These are phyloP conservation scores for Cucumis hystrix DNA, from an alignment of 306 rosid species.

Conservation along the genomic window DNA sequence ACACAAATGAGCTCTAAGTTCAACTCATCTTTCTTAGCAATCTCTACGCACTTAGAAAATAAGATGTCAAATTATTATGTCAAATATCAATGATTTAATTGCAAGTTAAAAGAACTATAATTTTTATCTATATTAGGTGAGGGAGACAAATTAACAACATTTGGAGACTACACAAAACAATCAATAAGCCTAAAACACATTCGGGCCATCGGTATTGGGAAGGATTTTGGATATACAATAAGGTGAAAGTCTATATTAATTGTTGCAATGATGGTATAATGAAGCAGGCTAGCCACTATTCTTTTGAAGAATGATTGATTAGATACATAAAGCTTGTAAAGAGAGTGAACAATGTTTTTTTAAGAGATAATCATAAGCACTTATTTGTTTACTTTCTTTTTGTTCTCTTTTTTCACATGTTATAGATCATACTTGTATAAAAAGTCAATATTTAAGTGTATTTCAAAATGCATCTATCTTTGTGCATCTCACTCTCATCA, in stretches of 20 bases:
- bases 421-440: background rate
- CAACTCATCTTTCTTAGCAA: background rate
- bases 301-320: conserved; percentile 5
- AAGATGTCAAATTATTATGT: too few relatives aligned
- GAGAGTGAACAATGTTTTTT: background rate
- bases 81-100: too few relatives aligned
- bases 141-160: background rate
- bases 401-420: background rate
- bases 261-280: conserved; percentile 3
- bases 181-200: background rate
- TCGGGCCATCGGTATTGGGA: background rate
- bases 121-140: background rate
- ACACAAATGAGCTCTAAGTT: background rate
- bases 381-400: background rate
- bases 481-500: too few relatives aligned
- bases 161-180: background rate
- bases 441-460: too few relatives aligned
- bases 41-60: too few relatives aligned
- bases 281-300: background rate
- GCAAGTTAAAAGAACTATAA: too few relatives aligned
- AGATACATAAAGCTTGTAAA: too few relatives aligned
- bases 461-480: too few relatives aligned
- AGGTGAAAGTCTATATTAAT: conserved; percentile 1
- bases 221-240: background rate
- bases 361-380: background rate